These are phyloP conservation scores for Parmelia sp. DNA, from an alignment of 495 filamentous ascomycete species.

Conservation along the genomic window DNA sequence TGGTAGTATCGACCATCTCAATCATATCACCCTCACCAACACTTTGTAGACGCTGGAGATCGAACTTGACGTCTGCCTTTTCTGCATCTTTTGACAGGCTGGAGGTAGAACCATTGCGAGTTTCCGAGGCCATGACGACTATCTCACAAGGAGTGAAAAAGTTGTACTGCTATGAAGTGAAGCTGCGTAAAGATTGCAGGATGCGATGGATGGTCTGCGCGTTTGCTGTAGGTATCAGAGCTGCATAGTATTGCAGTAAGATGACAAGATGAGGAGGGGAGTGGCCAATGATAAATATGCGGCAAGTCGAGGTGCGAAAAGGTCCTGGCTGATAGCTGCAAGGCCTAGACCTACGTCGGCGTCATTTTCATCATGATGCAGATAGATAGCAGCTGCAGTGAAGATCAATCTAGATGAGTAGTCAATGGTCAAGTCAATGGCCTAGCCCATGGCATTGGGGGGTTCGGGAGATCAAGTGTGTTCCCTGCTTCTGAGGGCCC, in stretches of 20 bases:
- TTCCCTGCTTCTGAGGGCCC: no score
- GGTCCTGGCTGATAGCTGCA: not conserved
- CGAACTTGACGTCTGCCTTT: constrained; percentile 11
- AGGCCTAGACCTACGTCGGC: no score
- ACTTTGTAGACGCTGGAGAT: constrained; percentile 16
- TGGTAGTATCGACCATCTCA: constrained; percentile 21
- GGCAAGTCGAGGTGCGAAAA: not conserved
- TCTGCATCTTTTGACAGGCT: constrained; percentile 20
- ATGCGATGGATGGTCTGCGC: no score
- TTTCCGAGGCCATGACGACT: not conserved
- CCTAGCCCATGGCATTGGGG: no score
- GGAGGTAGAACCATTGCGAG: not conserved
- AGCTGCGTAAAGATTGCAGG: not conserved
- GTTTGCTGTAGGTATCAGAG: not conserved
- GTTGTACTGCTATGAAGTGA: not conserved
- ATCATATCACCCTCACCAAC: constrained; percentile 15
- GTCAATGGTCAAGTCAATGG: no score
- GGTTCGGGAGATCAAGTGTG: no score
- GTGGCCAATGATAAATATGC: not conserved
- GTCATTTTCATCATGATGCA: not conserved
- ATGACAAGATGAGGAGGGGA: not conserved
- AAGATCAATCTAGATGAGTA: no score
- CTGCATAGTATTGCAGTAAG: not conserved
- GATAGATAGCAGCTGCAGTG: not conserved
- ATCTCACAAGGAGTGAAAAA: not conserved